Percentiles rank a stretch among this genome's conserved stretches.
Evolutionary conservation across 2,329 filamentous ascomycete genomes (phyloP).

Genomic region (Ploettnerulaceae sp.): DNA sequence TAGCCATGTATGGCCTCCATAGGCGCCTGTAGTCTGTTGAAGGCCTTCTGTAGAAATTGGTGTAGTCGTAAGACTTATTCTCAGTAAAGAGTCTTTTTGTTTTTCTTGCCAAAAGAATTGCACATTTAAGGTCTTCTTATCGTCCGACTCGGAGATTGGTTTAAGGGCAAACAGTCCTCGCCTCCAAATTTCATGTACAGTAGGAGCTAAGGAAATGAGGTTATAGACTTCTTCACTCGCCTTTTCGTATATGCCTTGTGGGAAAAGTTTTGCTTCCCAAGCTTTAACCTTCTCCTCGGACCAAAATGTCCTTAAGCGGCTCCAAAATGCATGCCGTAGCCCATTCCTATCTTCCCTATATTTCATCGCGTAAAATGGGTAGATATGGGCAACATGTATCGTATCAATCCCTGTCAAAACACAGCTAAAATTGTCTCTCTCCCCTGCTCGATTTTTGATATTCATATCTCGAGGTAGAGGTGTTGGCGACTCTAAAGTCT

Average conservation of each 20-base stretch:
- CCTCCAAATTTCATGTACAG: conserved; percentile 6
- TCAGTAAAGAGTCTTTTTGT: not conserved
- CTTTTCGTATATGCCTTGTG: conserved; percentile 7
- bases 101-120: conserved; percentile 18
- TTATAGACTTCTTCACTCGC: conserved; percentile 10
- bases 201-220: conserved; percentile 10
- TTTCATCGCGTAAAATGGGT: conserved; percentile 12
- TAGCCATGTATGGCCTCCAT: too few species aligned
- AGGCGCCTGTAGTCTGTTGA: conserved; percentile 5
- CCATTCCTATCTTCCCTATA: conserved; percentile 4
- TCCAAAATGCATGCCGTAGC: conserved; percentile 8
- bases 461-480: conserved; percentile 7
- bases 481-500: conserved; percentile 8
- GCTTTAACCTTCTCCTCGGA: conserved; percentile 13
- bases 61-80: conserved; percentile 11
- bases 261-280: conserved; percentile 17
- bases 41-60: conserved; percentile 9
- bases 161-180: conserved; percentile 14
- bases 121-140: conserved; percentile 14
- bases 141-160: conserved; percentile 14
- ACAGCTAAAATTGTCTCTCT: conserved; percentile 16
- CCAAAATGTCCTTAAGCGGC: conserved; percentile 14
- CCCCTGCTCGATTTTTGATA: conserved; percentile 10
- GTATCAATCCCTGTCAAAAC: conserved; percentile 9
- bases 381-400: conserved; percentile 17